phyloP scores from a whole-genome alignment of 495 filamentous ascomycete species.

The Lasiosphaeria hispida region DNA sequence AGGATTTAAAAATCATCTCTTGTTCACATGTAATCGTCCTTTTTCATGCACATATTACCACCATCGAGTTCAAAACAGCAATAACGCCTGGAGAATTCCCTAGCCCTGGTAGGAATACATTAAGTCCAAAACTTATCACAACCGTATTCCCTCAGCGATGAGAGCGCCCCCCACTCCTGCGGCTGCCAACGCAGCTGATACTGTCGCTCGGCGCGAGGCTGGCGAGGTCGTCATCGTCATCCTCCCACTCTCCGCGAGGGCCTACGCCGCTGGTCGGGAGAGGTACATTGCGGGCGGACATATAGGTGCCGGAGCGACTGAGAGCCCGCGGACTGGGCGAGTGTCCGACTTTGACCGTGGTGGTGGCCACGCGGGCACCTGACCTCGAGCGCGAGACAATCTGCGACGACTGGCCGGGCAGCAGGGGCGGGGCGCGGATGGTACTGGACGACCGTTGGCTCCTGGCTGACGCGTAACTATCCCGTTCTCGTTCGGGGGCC shows the following conservation, averaged over 20 bases:
- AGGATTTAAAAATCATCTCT: slow-evolving; percentile 2
- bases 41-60: background rate
- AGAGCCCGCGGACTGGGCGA: slow-evolving; percentile 13
- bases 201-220: slow-evolving; percentile 64
- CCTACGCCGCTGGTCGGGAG: slow-evolving; percentile 48
- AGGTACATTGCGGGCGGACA: slow-evolving; percentile 41
- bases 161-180: slow-evolving; percentile 30
- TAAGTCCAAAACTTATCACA: background rate
- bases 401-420: slow-evolving; percentile 18
- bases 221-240: slow-evolving; percentile 29
- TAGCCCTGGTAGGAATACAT: background rate
- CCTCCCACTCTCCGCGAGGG: slow-evolving; percentile 27
- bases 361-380: slow-evolving; percentile 30
- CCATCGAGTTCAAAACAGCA: too few species aligned
- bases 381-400: slow-evolving; percentile 29
- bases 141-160: background rate
- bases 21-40: background rate
- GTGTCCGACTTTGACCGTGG: slow-evolving; percentile 27
- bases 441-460: slow-evolving; percentile 37
- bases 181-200: slow-evolving; percentile 61
- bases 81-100: background rate
- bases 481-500: background rate
- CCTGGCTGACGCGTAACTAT: slow-evolving; percentile 35
- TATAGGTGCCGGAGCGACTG: slow-evolving; percentile 23
- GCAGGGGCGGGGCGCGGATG: slow-evolving; percentile 23